phyloP scores from a whole-genome alignment of 768 basidiomycete species.

The Serendipita sp. region DNA sequence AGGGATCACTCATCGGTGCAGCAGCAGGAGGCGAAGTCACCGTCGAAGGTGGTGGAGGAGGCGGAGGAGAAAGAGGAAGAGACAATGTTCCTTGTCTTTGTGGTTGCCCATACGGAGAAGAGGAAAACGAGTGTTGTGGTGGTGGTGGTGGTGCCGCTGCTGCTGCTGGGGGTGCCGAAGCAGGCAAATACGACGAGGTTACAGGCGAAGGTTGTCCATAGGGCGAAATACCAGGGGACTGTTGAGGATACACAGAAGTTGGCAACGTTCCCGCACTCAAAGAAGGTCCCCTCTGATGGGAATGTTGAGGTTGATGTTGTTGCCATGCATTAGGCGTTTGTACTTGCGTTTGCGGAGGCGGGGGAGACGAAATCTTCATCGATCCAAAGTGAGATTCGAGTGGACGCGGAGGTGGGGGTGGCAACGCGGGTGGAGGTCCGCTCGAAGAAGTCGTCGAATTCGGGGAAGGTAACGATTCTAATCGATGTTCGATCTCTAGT shows the following conservation, averaged over 20 bases:
- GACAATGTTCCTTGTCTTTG: slow-evolving; percentile 9
- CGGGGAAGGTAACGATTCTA: slow-evolving; percentile 14
- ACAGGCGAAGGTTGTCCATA: slow-evolving; percentile 24
- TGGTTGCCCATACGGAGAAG: slow-evolving; percentile 12
- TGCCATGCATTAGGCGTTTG: slow-evolving; percentile 22
- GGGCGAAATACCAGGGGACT: slow-evolving; percentile 11
- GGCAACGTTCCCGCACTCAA: too few species aligned
- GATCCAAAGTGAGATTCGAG: slow-evolving; percentile 38
- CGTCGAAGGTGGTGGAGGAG: slow-evolving; percentile 4
- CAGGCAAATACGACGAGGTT: slow-evolving; percentile 31
- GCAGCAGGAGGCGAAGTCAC: background rate
- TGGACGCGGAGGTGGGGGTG: slow-evolving; percentile 15
- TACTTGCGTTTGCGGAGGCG: slow-evolving; percentile 15
- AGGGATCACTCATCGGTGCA: slow-evolving; percentile 10
- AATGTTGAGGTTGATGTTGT: slow-evolving; percentile 14
- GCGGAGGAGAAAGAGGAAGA: slow-evolving; percentile 12
- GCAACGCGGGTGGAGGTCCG: slow-evolving; percentile 15
- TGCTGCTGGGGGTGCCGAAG: slow-evolving; percentile 19
- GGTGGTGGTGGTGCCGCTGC: slow-evolving; percentile 10
- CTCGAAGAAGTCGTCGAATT: slow-evolving; percentile 16
- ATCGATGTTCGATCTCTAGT: slow-evolving; percentile 53
- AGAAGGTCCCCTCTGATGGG: too few species aligned
- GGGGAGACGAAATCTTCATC: slow-evolving; percentile 29
- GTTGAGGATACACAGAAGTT: slow-evolving; percentile 5
- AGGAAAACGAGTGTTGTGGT: slow-evolving; percentile 8